Evolutionary conservation across 352 stramenopile species (phyloP).

Genomic region (Lagenidium giganteum): DNA sequence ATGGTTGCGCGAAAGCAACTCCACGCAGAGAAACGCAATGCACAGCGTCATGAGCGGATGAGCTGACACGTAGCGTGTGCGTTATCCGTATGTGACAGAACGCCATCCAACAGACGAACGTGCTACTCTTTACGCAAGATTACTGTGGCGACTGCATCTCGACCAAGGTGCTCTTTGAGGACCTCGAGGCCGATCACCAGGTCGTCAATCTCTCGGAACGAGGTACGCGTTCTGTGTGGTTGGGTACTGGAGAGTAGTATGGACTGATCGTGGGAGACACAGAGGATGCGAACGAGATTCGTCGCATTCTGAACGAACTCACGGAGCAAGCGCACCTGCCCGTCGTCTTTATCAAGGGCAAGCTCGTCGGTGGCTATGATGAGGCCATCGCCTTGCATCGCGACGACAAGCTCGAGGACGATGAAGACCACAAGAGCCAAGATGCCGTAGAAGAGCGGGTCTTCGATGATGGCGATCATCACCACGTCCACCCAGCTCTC

Average conservation of each 20-base stretch:
- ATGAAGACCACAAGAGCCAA: constrained; percentile 36
- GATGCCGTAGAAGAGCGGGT: constrained; percentile 57
- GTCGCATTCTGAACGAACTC: constrained; percentile 54
- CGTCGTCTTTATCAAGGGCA: constrained; percentile 89
- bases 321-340: constrained; percentile 83
- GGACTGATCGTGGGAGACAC: background rate
- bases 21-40: no score
- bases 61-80: no score
- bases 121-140: constrained; percentile 3
- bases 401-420: constrained; percentile 21
- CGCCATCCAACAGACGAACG: constrained; percentile 1
- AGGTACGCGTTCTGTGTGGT: constrained; percentile 3
- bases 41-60: no score
- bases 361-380: constrained; percentile 84
- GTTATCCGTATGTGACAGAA: no score
- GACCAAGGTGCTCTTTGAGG: constrained; percentile 50
- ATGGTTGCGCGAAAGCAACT: no score
- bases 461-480: constrained; percentile 48
- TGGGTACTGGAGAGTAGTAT: background rate
- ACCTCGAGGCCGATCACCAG: constrained; percentile 14
- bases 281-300: constrained; percentile 59
- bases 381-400: constrained; percentile 8
- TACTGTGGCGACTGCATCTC: constrained; percentile 5
- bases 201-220: constrained; percentile 13
- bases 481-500: constrained; percentile 64